Evolutionary conservation across 1,139 yeast genomes (phyloP).

Genomic region (Saccharomycopsis phalli): DNA sequence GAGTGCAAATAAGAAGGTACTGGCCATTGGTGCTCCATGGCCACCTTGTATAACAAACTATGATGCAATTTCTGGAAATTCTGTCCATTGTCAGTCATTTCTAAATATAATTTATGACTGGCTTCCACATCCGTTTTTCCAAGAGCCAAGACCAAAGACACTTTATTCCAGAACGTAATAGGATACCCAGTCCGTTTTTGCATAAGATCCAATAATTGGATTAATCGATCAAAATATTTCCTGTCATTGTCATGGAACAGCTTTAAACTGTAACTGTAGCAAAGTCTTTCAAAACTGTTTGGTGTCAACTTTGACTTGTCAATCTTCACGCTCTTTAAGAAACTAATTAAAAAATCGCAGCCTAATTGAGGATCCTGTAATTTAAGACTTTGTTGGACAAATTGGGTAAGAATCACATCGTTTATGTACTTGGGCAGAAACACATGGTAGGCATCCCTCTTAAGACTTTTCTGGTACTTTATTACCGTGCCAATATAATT

Average conservation of each 20-base stretch:
- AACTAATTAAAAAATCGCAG: constrained; percentile 7
- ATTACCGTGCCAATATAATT: constrained; percentile 10
- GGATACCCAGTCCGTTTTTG: constrained; percentile 10
- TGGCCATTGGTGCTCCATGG: constrained; percentile 17
- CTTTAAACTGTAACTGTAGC: constrained; percentile 6
- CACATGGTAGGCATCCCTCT: background rate
- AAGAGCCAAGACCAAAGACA: constrained; percentile 13
- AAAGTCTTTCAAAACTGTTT: constrained; percentile 8
- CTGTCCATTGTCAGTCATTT: constrained; percentile 3
- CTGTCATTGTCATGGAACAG: background rate
- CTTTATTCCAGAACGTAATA: constrained; percentile 10
- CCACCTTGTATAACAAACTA: constrained; percentile 13
- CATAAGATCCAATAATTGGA: constrained; percentile 11
- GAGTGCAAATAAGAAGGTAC: constrained; percentile 12
- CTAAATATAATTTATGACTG: constrained; percentile 7
- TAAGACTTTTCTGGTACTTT: constrained; percentile 2
- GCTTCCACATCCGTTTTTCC: constrained; percentile 2
- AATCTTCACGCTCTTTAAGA: constrained; percentile 9
- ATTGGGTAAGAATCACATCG: constrained; percentile 10
- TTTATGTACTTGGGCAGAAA: constrained; percentile 3
- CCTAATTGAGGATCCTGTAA: constrained; percentile 7
- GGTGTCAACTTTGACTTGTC: constrained; percentile 3
- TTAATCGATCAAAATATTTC: constrained; percentile 1
- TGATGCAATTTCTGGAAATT: constrained; percentile 7
- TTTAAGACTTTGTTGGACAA: constrained; percentile 7